Evolutionary conservation across 805 yeast genomes (phyloP).

Genomic region (Pachysolen tannophilus): DNA sequence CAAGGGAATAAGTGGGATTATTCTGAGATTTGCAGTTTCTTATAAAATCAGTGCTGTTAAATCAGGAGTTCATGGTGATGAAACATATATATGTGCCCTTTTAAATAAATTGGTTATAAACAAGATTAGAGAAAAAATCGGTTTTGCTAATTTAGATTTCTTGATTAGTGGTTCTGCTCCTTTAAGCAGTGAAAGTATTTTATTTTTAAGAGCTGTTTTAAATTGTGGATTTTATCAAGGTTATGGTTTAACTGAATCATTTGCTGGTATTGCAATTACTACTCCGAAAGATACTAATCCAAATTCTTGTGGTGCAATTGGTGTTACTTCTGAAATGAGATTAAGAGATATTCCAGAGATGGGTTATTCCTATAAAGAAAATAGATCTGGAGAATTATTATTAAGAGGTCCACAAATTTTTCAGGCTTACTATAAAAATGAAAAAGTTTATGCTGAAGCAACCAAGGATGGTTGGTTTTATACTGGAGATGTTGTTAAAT

Average conservation of each 20-base stretch:
- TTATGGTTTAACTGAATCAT: slow-evolving; percentile 58
- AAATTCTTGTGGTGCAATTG: slow-evolving; percentile 41
- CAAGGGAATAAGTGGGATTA: slow-evolving; percentile 20
- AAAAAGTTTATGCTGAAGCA: slow-evolving; percentile 36
- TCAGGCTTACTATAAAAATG: slow-evolving; percentile 39
- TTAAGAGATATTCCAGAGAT: slow-evolving; percentile 44
- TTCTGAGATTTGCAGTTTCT: slow-evolving; percentile 9
- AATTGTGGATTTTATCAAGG: slow-evolving; percentile 38
- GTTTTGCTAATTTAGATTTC: slow-evolving; percentile 33
- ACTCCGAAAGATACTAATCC: slow-evolving; percentile 26
- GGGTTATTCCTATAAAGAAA: slow-evolving; percentile 29
- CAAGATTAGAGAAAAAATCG: slow-evolving; percentile 32
- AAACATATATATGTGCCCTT: slow-evolving; percentile 22
- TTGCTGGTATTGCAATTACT: slow-evolving; percentile 42
- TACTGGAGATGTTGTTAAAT: slow-evolving; percentile 48
- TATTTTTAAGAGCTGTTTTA: slow-evolving; percentile 54
- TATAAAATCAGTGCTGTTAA: slow-evolving; percentile 5
- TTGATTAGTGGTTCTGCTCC: slow-evolving; percentile 63
- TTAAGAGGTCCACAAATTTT: slow-evolving; percentile 51
- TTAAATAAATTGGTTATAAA: slow-evolving; percentile 29
- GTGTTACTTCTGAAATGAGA: slow-evolving; percentile 43
- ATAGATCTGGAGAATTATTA: slow-evolving; percentile 43
- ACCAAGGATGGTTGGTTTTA: slow-evolving; percentile 46
- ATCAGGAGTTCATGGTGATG: slow-evolving; percentile 9
- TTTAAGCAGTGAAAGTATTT: slow-evolving; percentile 51